Evolutionary conservation across 2,329 filamentous ascomycete genomes (phyloP).

Genomic region (Aureobasidium subglaciale): DNA sequence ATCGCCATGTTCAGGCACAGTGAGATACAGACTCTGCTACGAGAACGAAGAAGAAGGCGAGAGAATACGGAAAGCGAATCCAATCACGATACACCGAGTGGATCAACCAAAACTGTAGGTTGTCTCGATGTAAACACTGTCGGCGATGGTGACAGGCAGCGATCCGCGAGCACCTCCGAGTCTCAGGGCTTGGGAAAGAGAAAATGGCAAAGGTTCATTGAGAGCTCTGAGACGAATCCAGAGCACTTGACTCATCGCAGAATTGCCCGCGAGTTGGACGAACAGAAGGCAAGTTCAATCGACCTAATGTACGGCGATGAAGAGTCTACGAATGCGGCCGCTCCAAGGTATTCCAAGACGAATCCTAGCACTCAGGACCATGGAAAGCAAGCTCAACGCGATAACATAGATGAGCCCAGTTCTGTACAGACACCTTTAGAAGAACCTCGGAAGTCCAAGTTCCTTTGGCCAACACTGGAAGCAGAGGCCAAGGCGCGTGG

Average conservation of each 20-base stretch:
- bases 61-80: constrained; percentile 6
- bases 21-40: constrained; percentile 66
- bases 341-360: background rate
- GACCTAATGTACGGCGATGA: constrained; percentile 41
- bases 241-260: constrained; percentile 39
- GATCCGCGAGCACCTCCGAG: background rate
- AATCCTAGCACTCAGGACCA: background rate
- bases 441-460: background rate
- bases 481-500: background rate
- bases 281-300: constrained; percentile 30
- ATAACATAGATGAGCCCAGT: background rate
- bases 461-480: constrained; percentile 12
- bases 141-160: background rate
- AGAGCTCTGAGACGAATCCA: constrained; percentile 30
- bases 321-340: background rate
- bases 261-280: constrained; percentile 38
- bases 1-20: constrained; percentile 86
- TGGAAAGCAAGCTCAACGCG: background rate
- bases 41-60: constrained; percentile 16
- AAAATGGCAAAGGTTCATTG: constrained; percentile 30
- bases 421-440: background rate
- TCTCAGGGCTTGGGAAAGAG: constrained; percentile 21
- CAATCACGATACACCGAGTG: background rate
- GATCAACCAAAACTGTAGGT: background rate
- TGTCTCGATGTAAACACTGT: background rate